Evolutionary conservation across 306 rosid genomes (phyloP).

Genomic region (Cucurbita argyrosperma): DNA sequence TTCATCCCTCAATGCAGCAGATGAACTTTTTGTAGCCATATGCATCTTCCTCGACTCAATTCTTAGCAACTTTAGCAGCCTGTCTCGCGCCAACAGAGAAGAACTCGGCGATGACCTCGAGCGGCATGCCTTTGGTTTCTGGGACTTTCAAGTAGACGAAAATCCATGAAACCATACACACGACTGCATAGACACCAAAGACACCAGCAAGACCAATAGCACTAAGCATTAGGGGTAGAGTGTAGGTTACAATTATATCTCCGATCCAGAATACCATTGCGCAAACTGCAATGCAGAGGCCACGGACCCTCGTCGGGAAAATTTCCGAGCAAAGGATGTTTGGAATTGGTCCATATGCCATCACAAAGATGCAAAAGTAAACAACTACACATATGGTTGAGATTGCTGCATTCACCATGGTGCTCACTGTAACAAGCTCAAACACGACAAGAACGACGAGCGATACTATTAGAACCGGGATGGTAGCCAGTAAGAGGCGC

Average conservation of each 20-base stretch:
- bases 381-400: constrained; percentile 46
- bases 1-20: neutral
- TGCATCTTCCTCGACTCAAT: constrained; percentile 1
- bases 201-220: constrained; percentile 48
- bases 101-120: constrained; percentile 71
- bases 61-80: constrained; percentile 33
- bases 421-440: constrained; percentile 22
- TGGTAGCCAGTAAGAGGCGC: constrained; percentile 41
- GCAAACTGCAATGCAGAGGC: constrained; percentile 69
- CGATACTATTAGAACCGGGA: constrained; percentile 52
- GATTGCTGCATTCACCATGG: constrained; percentile 36
- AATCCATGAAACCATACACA: constrained; percentile 50
- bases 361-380: constrained; percentile 56
- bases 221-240: constrained; percentile 46
- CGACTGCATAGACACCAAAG: constrained; percentile 42
- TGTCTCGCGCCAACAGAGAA: constrained; percentile 52
- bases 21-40: neutral
- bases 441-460: constrained; percentile 39
- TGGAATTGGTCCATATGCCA: constrained; percentile 68
- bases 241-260: constrained; percentile 60
- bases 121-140: constrained; percentile 90
- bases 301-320: constrained; percentile 71
- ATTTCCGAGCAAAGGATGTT: constrained; percentile 71
- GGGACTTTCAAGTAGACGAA: constrained; percentile 66
- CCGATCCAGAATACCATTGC: constrained; percentile 53